A percentile compares a stretch with the other conserved stretches of the same genome.
Conservation (phyloP, 2,329 filamentous ascomycete species). For the Orbilia oligospora region DNA sequence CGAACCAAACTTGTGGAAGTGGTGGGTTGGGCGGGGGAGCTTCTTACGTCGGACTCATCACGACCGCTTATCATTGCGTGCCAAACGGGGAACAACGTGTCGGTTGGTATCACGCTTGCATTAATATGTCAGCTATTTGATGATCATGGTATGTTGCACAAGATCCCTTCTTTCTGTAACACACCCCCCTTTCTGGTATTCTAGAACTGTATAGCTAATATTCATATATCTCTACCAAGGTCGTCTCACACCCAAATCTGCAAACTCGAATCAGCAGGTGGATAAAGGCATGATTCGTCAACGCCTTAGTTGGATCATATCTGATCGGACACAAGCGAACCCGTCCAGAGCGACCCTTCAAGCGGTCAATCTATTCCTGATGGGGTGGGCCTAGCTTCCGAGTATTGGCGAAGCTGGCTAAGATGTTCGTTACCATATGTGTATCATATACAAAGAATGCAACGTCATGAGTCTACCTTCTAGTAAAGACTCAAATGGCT, state of each 20-base stretch:
- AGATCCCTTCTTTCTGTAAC: constrained; percentile 3
- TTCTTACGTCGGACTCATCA: constrained; percentile 62
- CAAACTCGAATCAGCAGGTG: constrained; percentile 66
- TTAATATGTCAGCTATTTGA: constrained; percentile 81
- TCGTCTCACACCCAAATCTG: constrained; percentile 18
- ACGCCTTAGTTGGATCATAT: constrained; percentile 85
- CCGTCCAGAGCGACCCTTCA: constrained; percentile 88
- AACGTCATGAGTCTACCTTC: constrained; percentile 3
- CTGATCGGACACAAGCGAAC: constrained; percentile 82
- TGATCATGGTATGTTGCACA: constrained; percentile 72
- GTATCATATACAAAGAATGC: constrained; percentile 37
- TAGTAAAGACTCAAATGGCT: background rate
- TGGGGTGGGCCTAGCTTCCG: constrained; percentile 67
- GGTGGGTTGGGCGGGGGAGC: constrained; percentile 71
- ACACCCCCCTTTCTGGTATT: background rate
- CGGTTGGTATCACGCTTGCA: constrained; percentile 82
- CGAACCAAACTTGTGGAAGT: constrained; percentile 78
- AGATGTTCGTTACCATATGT: constrained; percentile 13
- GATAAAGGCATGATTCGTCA: constrained; percentile 84
- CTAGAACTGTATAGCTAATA: constrained; percentile 10
- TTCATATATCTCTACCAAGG: constrained; percentile 43
- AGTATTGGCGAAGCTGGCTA: constrained; percentile 2
- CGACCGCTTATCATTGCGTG: constrained; percentile 75
- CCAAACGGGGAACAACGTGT: constrained; percentile 82
- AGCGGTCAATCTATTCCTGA: constrained; percentile 90